Evolutionary conservation across 352 stramenopile genomes (phyloP), one percentile per base, ranked within the genome.

Genomic region (Globisporangium ultimum): DNA sequence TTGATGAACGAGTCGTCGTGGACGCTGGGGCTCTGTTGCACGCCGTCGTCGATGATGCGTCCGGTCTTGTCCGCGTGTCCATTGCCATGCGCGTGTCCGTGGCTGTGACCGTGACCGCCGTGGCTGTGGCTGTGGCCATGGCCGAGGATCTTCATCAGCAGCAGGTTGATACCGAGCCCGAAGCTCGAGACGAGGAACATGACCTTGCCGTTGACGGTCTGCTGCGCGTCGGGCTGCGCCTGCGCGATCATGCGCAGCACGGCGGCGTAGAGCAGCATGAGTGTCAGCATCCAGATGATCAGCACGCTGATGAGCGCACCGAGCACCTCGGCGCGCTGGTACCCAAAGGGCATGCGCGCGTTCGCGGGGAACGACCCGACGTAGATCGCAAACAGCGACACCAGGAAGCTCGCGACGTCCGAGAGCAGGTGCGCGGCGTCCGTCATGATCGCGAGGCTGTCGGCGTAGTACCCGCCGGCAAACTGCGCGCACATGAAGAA

Each of bases 401-500:
- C 72, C 14, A 89, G 50, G 58, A 97, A 96, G 46, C 87, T 75
- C 14, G 77, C 71, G 1, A 91, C 82, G 61, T 95, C 86, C 49
- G 78, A 88, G 36, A 95, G 66, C 52, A 93, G 61, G 46, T 95
- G 86, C 32, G 84, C 86, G 15, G 86, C 86, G 67, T 95, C 86
- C 53, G 86, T 91, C 83, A 99, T 92, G 63, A 99, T 97, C 12
- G 97, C 97, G 15, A 99, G 75, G 58, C 88, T 98, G 57, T 91
- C 93, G 0, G 95, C 85, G 57, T 98, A 77, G 53, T 96, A 92
- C 10, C 97, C 97, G 18, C 96, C 97, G 36, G 97, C 63, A 14
- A 98, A 83, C 78, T 99, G 95, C 17, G 97, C 79, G 34, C 96
- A 71, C 80, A 99, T 98, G 72, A 99, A 99, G 45, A 92, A 56